These are phyloP conservation scores for Saccharum officinarum DNA, from an alignment of 176 grass and related monocot species.

Conservation along the genomic window DNA sequence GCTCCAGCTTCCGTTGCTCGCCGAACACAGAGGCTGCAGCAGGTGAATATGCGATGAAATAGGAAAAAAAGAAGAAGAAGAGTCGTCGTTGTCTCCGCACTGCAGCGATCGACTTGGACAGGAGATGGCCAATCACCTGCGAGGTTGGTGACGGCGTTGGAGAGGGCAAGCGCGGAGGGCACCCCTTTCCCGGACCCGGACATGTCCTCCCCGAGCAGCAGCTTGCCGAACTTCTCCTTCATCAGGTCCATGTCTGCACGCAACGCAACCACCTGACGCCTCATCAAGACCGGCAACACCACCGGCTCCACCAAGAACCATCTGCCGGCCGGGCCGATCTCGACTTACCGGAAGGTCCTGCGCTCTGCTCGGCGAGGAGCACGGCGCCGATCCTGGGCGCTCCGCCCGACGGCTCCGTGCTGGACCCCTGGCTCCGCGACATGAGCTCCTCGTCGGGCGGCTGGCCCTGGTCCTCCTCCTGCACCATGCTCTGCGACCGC, in stretches of 20 bases:
- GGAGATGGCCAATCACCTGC: conserved; percentile 49
- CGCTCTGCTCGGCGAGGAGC: conserved; percentile 3
- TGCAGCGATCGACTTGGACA: neutral
- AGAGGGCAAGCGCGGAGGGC: conserved; percentile 73
- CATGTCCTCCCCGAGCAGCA: conserved; percentile 91
- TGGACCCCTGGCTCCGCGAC: conserved; percentile 26
- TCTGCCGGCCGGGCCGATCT: neutral
- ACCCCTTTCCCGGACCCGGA: conserved; percentile 88
- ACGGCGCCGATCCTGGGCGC: no score
- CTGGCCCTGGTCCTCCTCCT: conserved; percentile 30
- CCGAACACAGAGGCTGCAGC: conserved; percentile 78
- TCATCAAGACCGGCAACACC: conserved; percentile 26
- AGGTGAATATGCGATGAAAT: neutral
- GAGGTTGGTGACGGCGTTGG: conserved; percentile 89
- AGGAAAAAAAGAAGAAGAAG: no score
- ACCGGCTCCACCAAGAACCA: neutral
- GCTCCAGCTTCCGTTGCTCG: conserved; percentile 79
- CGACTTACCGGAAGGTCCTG: conserved; percentile 45
- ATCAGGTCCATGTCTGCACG: conserved; percentile 70
- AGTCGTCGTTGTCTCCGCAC: no score
- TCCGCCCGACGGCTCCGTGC: neutral
- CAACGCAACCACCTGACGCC: conserved; percentile 19
- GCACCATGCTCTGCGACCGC: conserved; percentile 37
- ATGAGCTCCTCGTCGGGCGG: conserved; percentile 14
- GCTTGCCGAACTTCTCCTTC: conserved; percentile 84